These are phyloP conservation scores for Mycotypha africana DNA, from an alignment of 371 early-diverging fungal genomes.

Conservation along the genomic window DNA sequence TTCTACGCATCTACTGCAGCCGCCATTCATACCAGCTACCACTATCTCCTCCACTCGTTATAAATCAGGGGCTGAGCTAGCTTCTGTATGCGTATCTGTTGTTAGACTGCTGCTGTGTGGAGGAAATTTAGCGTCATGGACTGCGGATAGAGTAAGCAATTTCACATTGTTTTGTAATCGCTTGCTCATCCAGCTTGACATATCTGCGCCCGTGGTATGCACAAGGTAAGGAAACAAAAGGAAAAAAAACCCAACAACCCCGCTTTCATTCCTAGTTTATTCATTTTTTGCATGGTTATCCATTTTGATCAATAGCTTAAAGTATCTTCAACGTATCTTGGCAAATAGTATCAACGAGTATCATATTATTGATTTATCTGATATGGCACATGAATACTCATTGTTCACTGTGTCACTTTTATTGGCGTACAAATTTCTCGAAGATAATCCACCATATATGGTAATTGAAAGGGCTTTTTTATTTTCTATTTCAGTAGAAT, in stretches of 20 bases:
- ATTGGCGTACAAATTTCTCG: slow-evolving; percentile 30
- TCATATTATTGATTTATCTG: slow-evolving; percentile 12
- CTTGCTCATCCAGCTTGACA: slow-evolving; percentile 7
- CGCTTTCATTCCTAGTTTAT: not conserved
- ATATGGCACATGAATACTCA: slow-evolving; percentile 22
- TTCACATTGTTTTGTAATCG: slow-evolving; percentile 17
- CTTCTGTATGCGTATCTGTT: too few species aligned
- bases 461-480: slow-evolving; percentile 10
- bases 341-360: slow-evolving; percentile 13
- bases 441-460: slow-evolving; percentile 28
- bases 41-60: too few species aligned
- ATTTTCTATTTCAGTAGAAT: not conserved
- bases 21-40: too few species aligned
- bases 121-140: slow-evolving; percentile 9
- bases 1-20: too few species aligned
- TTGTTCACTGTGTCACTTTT: slow-evolving; percentile 27
- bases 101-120: too few species aligned
- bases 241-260: not conserved
- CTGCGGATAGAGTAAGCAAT: slow-evolving; percentile 12
- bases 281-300: too few species aligned
- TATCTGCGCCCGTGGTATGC: slow-evolving; percentile 19
- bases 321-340: slow-evolving; percentile 21
- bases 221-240: slow-evolving; percentile 15
- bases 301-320: too few species aligned
- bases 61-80: too few species aligned